phyloP scores from a whole-genome alignment of 306 rosid genomes.

The Cicer arietinum region DNA sequence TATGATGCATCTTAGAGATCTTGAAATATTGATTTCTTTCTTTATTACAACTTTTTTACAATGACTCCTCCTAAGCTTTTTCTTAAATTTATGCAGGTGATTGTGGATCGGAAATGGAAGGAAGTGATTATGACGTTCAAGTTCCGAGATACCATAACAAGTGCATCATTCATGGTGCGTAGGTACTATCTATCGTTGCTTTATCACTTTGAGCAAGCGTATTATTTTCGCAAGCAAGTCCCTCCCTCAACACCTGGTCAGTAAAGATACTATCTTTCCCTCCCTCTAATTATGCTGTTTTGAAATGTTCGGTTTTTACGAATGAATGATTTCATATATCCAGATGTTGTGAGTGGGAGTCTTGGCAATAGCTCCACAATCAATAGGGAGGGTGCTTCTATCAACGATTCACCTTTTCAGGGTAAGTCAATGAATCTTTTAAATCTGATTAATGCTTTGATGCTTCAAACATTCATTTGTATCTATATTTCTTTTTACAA shows the following conservation, averaged over 20 bases:
- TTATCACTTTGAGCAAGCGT: conserved; percentile 86
- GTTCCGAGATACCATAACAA: conserved; percentile 71
- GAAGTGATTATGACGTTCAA: conserved; percentile 65
- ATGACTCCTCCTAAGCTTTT: conserved; percentile 12
- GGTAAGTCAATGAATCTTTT: conserved; percentile 42
- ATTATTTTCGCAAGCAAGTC: conserved; percentile 67
- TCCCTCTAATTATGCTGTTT: conserved; percentile 8
- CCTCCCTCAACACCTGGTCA: conserved; percentile 56
- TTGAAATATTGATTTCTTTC: conserved; percentile 13
- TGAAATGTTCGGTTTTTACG: conserved; percentile 31
- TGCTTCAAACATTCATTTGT: conserved; percentile 29
- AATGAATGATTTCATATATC: conserved; percentile 35
- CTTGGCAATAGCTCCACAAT: conserved; percentile 43
- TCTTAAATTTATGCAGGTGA: conserved; percentile 59
- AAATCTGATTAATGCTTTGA: conserved; percentile 39
- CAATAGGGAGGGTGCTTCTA: conserved; percentile 47
- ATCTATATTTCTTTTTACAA: conserved; percentile 25
- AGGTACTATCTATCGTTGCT: conserved; percentile 76
- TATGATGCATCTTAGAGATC: conserved; percentile 23
- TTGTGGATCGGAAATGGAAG: conserved; percentile 83
- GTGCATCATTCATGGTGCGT: conserved; percentile 76
- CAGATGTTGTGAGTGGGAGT: conserved; percentile 53
- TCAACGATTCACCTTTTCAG: conserved; percentile 54
- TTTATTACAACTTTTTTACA: conserved; percentile 8
- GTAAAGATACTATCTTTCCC: conserved; percentile 19